Evolutionary conservation across 768 basidiomycete species (phyloP).

Genomic region (Collybia mongolica): DNA sequence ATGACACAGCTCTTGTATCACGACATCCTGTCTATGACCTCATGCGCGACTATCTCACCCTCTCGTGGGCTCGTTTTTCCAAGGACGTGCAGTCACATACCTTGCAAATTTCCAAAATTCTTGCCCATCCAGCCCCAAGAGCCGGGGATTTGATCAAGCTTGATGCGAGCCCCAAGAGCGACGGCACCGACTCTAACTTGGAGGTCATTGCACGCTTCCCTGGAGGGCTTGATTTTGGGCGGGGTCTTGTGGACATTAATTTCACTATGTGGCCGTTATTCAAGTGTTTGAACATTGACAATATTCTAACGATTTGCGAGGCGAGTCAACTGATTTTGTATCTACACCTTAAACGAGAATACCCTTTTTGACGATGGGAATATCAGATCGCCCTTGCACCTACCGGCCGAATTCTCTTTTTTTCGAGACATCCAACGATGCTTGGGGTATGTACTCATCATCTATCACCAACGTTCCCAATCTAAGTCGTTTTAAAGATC

Average conservation of each 20-base stretch:
- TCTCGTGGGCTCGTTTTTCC: slow-evolving; percentile 92
- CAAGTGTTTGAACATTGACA: slow-evolving; percentile 89
- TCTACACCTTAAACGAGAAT: slow-evolving; percentile 55
- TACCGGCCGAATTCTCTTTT: slow-evolving; percentile 84
- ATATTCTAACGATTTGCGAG: slow-evolving; percentile 91
- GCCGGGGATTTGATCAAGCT: slow-evolving; percentile 85
- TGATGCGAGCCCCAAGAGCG: slow-evolving; percentile 71
- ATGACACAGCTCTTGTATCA: slow-evolving; percentile 73
- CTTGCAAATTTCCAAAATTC: slow-evolving; percentile 84
- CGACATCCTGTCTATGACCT: slow-evolving; percentile 93
- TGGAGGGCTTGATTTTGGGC: slow-evolving; percentile 91
- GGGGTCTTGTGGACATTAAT: slow-evolving; percentile 89
- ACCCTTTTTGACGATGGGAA: slow-evolving; percentile 38
- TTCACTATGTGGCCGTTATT: slow-evolving; percentile 98
- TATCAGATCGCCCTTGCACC: slow-evolving; percentile 79
- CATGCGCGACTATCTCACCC: slow-evolving; percentile 94
- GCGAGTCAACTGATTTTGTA: slow-evolving; percentile 30
- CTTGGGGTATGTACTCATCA: slow-evolving; percentile 54
- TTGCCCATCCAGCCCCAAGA: slow-evolving; percentile 84
- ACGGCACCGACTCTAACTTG: slow-evolving; percentile 51
- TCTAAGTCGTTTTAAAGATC: slow-evolving; percentile 42
- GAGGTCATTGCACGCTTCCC: slow-evolving; percentile 90
- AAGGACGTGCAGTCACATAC: slow-evolving; percentile 94
- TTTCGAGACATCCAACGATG: slow-evolving; percentile 88
- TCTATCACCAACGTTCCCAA: neutral